A percentile compares a stretch with the other conserved stretches of the same genome.
Conservation (phyloP, 345 rosid genomes). For the Populus pruinosa region DNA sequence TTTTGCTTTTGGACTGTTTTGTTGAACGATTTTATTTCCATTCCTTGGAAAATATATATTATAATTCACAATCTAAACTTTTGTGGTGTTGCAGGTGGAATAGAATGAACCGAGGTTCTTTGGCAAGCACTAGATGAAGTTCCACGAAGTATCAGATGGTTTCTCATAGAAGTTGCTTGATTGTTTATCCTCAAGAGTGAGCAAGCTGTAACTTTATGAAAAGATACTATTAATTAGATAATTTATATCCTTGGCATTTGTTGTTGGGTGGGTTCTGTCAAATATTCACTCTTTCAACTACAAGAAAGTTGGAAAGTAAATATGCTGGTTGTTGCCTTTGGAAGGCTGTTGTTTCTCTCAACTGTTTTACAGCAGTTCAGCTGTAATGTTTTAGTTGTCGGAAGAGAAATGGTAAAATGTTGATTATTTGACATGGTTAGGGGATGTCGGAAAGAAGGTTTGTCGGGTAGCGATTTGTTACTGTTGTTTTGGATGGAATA, state of each 20-base stretch:
- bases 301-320: background rate
- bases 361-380: background rate
- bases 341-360: background rate
- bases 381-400: background rate
- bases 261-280: background rate
- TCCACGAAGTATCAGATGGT: background rate
- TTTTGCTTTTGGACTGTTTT: background rate
- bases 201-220: constrained; percentile 29
- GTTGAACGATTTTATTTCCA: background rate
- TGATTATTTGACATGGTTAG: background rate
- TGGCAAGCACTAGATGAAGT: constrained; percentile 3
- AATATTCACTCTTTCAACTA: background rate
- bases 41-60: background rate
- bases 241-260: constrained; percentile 10
- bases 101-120: constrained; percentile 3
- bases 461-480: too few species aligned
- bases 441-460: background rate
- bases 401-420: background rate
- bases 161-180: constrained; percentile 19
- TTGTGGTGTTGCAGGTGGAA: constrained; percentile 16
- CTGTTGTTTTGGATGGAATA: too few species aligned
- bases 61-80: background rate
- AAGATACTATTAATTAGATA: background rate
- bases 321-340: background rate
- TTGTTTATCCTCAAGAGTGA: constrained; percentile 9